These are phyloP conservation scores for Ganoderma lingzhi DNA, from an alignment of 1,284 basidiomycete genomes.

Conservation along the genomic window DNA sequence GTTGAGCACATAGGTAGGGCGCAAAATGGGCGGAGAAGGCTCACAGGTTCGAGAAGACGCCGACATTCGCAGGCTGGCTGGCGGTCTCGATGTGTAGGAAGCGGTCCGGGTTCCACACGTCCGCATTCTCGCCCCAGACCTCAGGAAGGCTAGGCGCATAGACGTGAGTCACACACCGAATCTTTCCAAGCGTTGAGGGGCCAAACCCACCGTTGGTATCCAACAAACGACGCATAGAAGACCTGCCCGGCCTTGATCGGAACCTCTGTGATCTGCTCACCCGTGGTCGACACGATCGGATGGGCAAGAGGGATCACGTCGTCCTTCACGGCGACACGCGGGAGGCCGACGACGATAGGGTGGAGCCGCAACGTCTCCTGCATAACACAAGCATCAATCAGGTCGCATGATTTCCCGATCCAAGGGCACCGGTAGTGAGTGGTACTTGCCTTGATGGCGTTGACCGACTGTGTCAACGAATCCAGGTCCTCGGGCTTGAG, in stretches of 20 bases:
- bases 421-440: too few species aligned
- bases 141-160: conserved; percentile 35
- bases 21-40: conserved; percentile 23
- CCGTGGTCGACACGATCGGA: conserved; percentile 45
- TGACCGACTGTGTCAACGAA: conserved; percentile 32
- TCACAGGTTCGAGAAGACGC: conserved; percentile 61
- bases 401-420: too few species aligned
- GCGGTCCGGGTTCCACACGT: conserved; percentile 62
- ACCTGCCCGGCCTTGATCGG: conserved; percentile 47
- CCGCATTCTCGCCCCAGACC: conserved; percentile 59
- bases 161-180: too few species aligned
- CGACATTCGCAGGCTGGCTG: conserved; percentile 49
- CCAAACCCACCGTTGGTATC: conserved; percentile 43
- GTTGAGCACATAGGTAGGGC: background rate
- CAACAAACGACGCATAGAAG: conserved; percentile 41
- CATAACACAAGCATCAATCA: background rate
- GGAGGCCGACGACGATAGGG: conserved; percentile 43
- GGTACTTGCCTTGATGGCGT: conserved; percentile 27
- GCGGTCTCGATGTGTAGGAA: conserved; percentile 42
- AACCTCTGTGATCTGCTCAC: conserved; percentile 43
- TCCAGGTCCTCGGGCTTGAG: conserved; percentile 42
- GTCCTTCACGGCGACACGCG: conserved; percentile 42
- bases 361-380: conserved; percentile 51
- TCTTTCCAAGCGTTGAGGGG: too few species aligned
- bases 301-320: conserved; percentile 50